Percentiles rank a stretch among this genome's conserved stretches.
Conservation (phyloP, 805 yeast species). For the Ogataea wickerhamii region DNA sequence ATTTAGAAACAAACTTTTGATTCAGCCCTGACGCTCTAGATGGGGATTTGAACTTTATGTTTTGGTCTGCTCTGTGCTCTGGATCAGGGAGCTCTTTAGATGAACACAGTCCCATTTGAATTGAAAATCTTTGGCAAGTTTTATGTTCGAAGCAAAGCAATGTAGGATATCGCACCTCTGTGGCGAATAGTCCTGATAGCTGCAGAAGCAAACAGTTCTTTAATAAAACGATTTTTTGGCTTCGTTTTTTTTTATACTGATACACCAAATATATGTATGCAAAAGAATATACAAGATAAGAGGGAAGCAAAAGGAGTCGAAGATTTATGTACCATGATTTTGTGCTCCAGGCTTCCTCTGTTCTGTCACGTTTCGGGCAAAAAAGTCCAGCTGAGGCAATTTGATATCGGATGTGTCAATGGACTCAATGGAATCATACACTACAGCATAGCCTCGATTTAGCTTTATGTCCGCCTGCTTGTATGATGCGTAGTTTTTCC, state of each 20-base stretch:
- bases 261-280: too few species aligned
- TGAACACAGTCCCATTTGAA: conserved; percentile 28
- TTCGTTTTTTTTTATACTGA: too few species aligned
- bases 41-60: too few species aligned
- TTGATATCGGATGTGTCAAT: conserved; percentile 35
- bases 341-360: conserved; percentile 4
- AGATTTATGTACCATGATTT: conserved; percentile 7
- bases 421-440: conserved; percentile 31
- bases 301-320: too few species aligned
- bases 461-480: conserved; percentile 40
- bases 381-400: conserved; percentile 37
- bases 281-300: too few species aligned
- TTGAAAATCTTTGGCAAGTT: too few species aligned
- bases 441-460: conserved; percentile 35
- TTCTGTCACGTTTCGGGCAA: too few species aligned
- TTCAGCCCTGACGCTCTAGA: background rate
- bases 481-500: conserved; percentile 40
- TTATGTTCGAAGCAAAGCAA: too few species aligned
- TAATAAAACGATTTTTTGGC: too few species aligned
- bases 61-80: background rate
- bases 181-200: too few species aligned
- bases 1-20: background rate
- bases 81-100: conserved; percentile 21
- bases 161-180: too few species aligned
- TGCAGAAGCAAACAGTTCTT: too few species aligned